Evolutionary conservation across 768 basidiomycete genomes (phyloP).

Genomic region (Suillus lakei): DNA sequence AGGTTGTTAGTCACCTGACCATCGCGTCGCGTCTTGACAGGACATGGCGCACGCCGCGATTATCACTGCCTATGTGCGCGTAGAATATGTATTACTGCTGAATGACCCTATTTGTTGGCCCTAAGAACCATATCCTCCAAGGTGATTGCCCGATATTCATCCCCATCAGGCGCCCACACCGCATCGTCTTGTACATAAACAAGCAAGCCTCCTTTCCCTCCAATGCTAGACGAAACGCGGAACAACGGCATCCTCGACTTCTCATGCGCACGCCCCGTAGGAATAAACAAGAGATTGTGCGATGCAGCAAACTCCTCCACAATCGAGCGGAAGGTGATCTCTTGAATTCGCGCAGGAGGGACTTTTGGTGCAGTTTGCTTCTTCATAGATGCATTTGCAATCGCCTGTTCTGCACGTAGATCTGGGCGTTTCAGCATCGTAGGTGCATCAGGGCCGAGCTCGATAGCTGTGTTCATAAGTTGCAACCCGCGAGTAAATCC

Average conservation of each 20-base stretch:
- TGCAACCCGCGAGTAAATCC: slow-evolving; percentile 91
- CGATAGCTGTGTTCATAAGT: slow-evolving; percentile 93
- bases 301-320: slow-evolving; percentile 89
- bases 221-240: slow-evolving; percentile 75
- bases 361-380: slow-evolving; percentile 39
- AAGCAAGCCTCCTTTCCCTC: slow-evolving; percentile 85
- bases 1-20: background rate
- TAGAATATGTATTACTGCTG: background rate
- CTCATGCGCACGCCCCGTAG: slow-evolving; percentile 84
- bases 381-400: slow-evolving; percentile 23
- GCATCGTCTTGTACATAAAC: slow-evolving; percentile 94
- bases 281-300: slow-evolving; percentile 89
- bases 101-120: slow-evolving; percentile 42
- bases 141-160: slow-evolving; percentile 75
- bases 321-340: slow-evolving; percentile 91
- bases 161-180: slow-evolving; percentile 80
- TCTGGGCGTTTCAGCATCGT: slow-evolving; percentile 71
- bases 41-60: background rate
- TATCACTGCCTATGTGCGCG: background rate
- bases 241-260: slow-evolving; percentile 89
- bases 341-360: slow-evolving; percentile 60
- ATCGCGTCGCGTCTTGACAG: background rate
- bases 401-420: slow-evolving; percentile 52
- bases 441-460: slow-evolving; percentile 79
- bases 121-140: slow-evolving; percentile 88